These are phyloP conservation scores for Talaromyces atroroseus DNA, from an alignment of 2,329 filamentous ascomycete genomes.

Conservation along the genomic window DNA sequence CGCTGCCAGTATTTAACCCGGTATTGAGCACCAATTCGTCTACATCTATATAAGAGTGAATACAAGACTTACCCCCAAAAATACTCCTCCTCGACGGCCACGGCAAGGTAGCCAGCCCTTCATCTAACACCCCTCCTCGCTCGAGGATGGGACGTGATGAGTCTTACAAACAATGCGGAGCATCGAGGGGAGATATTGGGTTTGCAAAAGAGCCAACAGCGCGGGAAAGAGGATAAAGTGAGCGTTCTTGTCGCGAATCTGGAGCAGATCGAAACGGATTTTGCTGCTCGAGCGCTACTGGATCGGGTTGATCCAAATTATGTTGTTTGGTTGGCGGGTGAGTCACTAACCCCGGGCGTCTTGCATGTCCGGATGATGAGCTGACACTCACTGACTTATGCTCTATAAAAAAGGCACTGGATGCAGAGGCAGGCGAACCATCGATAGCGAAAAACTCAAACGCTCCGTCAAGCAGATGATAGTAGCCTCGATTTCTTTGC, in stretches of 20 bases:
- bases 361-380: too few species aligned
- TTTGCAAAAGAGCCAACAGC: slow-evolving; percentile 47
- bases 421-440: slow-evolving; percentile 48
- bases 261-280: slow-evolving; percentile 62
- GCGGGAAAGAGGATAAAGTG: slow-evolving; percentile 53
- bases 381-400: background rate
- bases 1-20: too few species aligned
- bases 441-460: slow-evolving; percentile 43
- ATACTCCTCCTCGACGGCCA: slow-evolving; percentile 75
- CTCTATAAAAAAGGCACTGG: slow-evolving; percentile 41
- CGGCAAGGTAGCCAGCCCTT: slow-evolving; percentile 67
- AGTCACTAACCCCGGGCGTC: too few species aligned
- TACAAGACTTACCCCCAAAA: slow-evolving; percentile 16
- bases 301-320: slow-evolving; percentile 39
- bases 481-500: slow-evolving; percentile 40
- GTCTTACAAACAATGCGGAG: slow-evolving; percentile 64
- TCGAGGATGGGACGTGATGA: slow-evolving; percentile 70
- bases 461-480: slow-evolving; percentile 52
- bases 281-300: slow-evolving; percentile 58
- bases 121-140: slow-evolving; percentile 68
- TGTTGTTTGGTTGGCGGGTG: slow-evolving; percentile 45
- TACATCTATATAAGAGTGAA: background rate
- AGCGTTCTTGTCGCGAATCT: slow-evolving; percentile 67
- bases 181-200: slow-evolving; percentile 55
- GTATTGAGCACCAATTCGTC: too few species aligned